phyloP scores from a whole-genome alignment of 2,329 filamentous ascomycete genomes.

The Saccharata proteae region DNA sequence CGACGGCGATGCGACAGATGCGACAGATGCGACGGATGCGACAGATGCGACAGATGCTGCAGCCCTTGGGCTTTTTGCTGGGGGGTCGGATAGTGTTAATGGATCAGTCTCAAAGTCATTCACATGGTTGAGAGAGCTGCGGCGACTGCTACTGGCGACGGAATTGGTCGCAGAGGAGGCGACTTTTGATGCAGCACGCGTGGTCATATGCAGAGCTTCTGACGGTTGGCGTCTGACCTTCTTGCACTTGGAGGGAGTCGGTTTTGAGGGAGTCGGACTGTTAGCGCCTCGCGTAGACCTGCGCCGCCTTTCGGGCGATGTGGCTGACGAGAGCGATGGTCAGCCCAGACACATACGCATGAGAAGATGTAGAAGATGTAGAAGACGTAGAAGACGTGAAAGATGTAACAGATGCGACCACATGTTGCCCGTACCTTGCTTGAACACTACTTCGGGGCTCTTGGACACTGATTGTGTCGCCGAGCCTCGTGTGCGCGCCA shows the following conservation, averaged over 20 bases:
- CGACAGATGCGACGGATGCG: neutral
- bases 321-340: slow-evolving; percentile 12
- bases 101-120: slow-evolving; percentile 1
- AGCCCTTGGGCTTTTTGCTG: slow-evolving; percentile 4
- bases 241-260: slow-evolving; percentile 20
- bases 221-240: slow-evolving; percentile 32
- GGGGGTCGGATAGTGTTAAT: neutral
- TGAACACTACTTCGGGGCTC: slow-evolving; percentile 7
- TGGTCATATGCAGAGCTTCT: slow-evolving; percentile 38
- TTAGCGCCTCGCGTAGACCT: slow-evolving; percentile 23
- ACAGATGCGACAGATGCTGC: slow-evolving; percentile 1
- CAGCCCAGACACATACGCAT: neutral
- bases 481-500: slow-evolving; percentile 7
- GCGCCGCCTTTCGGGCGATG: slow-evolving; percentile 18
- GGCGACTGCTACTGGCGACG: slow-evolving; percentile 24
- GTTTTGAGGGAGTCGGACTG: slow-evolving; percentile 19
- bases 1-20: no score
- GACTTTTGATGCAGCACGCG: slow-evolving; percentile 29
- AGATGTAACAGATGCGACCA: no score
- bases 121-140: slow-evolving; percentile 23
- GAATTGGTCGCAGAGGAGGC: slow-evolving; percentile 21
- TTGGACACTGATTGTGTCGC: slow-evolving; percentile 5
- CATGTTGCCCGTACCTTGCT: slow-evolving; percentile 6
- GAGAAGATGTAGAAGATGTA: neutral
- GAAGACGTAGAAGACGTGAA: no score